A percentile compares a stretch with the other conserved stretches of the same genome.
Evolutionary conservation across 2,329 filamentous ascomycete species (phyloP).

Genomic region (Sarocladium oryzae): DNA sequence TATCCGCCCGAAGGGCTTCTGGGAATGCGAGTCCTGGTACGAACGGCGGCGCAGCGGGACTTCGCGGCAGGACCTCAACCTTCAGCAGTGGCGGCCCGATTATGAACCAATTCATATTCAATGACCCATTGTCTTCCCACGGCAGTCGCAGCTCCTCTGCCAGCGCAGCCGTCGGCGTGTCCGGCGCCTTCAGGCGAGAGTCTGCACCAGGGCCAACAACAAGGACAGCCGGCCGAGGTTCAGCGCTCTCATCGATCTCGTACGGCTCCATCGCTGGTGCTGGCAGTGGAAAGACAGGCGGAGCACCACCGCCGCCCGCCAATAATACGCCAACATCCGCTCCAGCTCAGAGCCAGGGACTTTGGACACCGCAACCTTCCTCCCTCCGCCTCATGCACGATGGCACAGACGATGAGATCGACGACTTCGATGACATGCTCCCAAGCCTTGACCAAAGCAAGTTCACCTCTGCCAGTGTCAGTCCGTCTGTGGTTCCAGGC

Average conservation of each 20-base stretch:
- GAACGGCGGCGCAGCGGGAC: slow-evolving; percentile 11
- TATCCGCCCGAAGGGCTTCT: slow-evolving; percentile 26
- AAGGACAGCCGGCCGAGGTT: not conserved
- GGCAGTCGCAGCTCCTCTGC: slow-evolving; percentile 40
- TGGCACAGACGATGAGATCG: slow-evolving; percentile 40
- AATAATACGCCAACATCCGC: slow-evolving; percentile 17
- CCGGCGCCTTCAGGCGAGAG: not conserved
- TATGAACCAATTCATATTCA: slow-evolving; percentile 31
- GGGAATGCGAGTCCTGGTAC: slow-evolving; percentile 21
- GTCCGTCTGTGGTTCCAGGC: not conserved
- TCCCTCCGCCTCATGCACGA: slow-evolving; percentile 38
- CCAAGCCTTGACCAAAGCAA: slow-evolving; percentile 43
- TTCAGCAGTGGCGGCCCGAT: slow-evolving; percentile 20
- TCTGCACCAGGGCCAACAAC: slow-evolving; percentile 16
- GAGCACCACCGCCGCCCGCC: not conserved
- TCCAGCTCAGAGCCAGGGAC: slow-evolving; percentile 17
- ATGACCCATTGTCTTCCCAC: slow-evolving; percentile 33
- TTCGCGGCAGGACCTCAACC: slow-evolving; percentile 30
- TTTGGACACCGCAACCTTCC: slow-evolving; percentile 30
- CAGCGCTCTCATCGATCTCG: slow-evolving; percentile 14
- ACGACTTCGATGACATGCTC: slow-evolving; percentile 30
- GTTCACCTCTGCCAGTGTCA: slow-evolving; percentile 16
- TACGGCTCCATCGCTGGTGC: slow-evolving; percentile 1
- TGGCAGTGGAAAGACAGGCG: slow-evolving; percentile 8
- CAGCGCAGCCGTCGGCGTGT: slow-evolving; percentile 24